Conservation (phyloP, 768 basidiomycete genomes). For the Heimioporus sp. region DNA sequence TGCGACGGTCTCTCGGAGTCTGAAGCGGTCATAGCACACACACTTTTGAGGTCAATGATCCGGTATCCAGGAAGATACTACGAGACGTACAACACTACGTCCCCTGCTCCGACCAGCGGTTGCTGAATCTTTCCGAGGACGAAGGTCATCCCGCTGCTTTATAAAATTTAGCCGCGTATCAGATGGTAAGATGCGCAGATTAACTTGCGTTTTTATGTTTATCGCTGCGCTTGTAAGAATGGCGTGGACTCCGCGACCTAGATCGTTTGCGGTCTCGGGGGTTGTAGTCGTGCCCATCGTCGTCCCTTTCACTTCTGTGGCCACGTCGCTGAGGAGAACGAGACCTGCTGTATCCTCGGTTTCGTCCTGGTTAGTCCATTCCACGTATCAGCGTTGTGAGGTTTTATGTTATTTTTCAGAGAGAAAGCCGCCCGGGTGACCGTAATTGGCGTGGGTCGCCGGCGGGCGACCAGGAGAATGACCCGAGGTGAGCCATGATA, state of each 20-base stretch:
- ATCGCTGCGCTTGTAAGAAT: conserved; percentile 1
- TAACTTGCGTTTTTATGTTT: conserved; percentile 5
- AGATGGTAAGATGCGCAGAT: background rate
- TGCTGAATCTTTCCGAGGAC: conserved; percentile 1
- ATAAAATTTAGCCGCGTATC: background rate
- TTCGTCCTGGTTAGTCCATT: conserved; percentile 12
- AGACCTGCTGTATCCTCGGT: conserved; percentile 22
- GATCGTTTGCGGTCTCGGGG: conserved; percentile 15
- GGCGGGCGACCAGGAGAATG: conserved; percentile 26
- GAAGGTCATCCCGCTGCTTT: conserved; percentile 12
- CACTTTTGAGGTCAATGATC: conserved; percentile 27
- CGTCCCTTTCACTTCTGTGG: conserved; percentile 8
- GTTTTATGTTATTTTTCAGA: conserved; percentile 2
- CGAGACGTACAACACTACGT: conserved; percentile 30
- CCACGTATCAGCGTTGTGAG: background rate
- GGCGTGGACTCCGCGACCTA: conserved; percentile 20
- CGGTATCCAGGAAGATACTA: background rate
- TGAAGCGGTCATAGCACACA: conserved; percentile 13
- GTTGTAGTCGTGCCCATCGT: conserved; percentile 1
- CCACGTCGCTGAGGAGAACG: conserved; percentile 20
- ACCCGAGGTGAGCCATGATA: conserved; percentile 21
- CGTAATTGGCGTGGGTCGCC: conserved; percentile 1
- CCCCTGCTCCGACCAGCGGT: conserved; percentile 13
- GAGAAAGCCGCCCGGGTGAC: conserved; percentile 17
- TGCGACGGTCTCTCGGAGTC: conserved; percentile 20